Conservation (phyloP, 768 basidiomycete species). For the Pisolithus microcarpus region DNA sequence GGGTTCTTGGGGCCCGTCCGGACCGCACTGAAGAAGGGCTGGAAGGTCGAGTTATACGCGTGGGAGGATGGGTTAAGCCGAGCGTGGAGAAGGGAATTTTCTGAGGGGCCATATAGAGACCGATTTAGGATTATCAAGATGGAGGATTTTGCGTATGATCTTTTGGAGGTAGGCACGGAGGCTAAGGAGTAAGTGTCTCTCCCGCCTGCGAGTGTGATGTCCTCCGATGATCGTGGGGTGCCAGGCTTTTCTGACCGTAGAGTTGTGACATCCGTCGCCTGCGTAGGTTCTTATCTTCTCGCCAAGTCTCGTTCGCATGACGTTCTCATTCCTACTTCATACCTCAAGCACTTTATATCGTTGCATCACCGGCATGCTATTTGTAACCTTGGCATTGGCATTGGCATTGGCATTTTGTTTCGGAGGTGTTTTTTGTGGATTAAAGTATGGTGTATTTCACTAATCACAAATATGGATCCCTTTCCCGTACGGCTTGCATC, state of each 20-base stretch:
- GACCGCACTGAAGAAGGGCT: conserved; percentile 80
- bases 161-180: conserved; percentile 39
- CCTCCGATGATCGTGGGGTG: background rate
- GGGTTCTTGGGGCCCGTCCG: conserved; percentile 87
- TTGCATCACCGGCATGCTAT: background rate
- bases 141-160: conserved; percentile 58
- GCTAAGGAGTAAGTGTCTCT: background rate
- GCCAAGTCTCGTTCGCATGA: background rate
- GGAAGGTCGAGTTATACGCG: conserved; percentile 91
- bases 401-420: background rate
- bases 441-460: background rate
- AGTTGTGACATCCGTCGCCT: background rate
- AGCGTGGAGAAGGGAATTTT: conserved; percentile 71
- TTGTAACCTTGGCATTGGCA: background rate
- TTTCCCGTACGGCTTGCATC: background rate
- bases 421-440: background rate
- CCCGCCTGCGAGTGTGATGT: background rate
- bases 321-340: background rate
- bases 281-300: background rate
- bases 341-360: background rate
- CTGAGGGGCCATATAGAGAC: conserved; percentile 36
- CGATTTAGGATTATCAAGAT: conserved; percentile 52
- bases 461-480: background rate
- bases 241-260: background rate
- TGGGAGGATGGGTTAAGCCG: conserved; percentile 82